phyloP scores from a whole-genome alignment of 495 filamentous ascomycete genomes.

The Neurospora sp. region DNA sequence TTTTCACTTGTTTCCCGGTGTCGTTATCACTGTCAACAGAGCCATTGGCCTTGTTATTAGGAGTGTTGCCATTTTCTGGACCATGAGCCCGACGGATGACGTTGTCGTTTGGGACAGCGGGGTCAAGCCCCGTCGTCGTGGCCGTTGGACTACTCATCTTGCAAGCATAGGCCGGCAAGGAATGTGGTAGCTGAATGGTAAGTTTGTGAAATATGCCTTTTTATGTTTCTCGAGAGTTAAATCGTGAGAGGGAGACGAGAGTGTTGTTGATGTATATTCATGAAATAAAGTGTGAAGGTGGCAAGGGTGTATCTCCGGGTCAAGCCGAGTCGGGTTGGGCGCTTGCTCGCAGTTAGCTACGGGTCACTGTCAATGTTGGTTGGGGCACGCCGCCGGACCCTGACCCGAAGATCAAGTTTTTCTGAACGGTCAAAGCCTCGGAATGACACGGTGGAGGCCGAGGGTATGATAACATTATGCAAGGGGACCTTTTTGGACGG shows the following conservation, averaged over 20 bases:
- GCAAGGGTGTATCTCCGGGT: neutral
- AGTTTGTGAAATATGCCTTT: neutral
- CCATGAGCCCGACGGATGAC: neutral
- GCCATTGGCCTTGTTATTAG: neutral
- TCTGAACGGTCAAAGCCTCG: neutral
- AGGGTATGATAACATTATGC: neutral
- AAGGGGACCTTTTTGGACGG: neutral
- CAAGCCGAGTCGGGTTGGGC: neutral
- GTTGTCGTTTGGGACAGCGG: neutral
- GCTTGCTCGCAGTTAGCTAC: neutral
- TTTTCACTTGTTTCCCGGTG: conserved; percentile 9
- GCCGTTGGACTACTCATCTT: conserved; percentile 13
- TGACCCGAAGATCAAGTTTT: neutral
- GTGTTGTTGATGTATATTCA: neutral
- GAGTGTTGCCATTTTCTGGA: neutral
- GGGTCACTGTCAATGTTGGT: neutral
- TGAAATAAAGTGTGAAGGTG: neutral
- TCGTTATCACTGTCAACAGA: conserved; percentile 5
- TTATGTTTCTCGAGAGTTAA: neutral
- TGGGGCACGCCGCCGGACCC: neutral
- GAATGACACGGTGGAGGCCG: neutral
- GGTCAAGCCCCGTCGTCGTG: conserved; percentile 5
- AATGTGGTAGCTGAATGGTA: neutral
- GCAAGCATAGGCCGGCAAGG: neutral
- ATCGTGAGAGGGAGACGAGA: neutral